These are phyloP conservation scores for Chrysosporium keratinophilum DNA, from an alignment of 2,329 filamentous ascomycete species.

Conservation along the genomic window DNA sequence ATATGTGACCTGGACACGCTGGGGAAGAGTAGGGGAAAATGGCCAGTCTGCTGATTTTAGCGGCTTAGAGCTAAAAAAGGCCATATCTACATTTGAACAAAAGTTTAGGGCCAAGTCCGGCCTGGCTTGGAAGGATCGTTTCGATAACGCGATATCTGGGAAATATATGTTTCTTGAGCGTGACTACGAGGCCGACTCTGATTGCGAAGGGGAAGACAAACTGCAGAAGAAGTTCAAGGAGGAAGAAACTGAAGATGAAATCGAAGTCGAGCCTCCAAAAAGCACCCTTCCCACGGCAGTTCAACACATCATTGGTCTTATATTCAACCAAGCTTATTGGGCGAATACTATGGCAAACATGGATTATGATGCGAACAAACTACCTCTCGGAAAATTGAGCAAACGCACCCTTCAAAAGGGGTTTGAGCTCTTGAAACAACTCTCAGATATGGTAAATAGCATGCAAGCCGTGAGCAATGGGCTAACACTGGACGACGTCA, in stretches of 20 bases:
- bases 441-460: constrained; percentile 54
- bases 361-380: constrained; percentile 49
- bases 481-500: constrained; percentile 50
- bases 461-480: constrained; percentile 29
- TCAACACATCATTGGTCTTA: constrained; percentile 63
- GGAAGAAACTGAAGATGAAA: constrained; percentile 23
- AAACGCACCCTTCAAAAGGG: constrained; percentile 65
- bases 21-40: constrained; percentile 60
- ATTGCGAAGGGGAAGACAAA: constrained; percentile 36
- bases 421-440: constrained; percentile 65
- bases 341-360: constrained; percentile 41
- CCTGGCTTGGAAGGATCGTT: constrained; percentile 41
- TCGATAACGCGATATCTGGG: constrained; percentile 41
- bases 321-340: constrained; percentile 71
- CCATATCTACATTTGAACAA: constrained; percentile 40
- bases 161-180: constrained; percentile 72
- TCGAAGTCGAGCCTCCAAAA: constrained; percentile 35
- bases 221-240: constrained; percentile 21
- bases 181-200: constrained; percentile 55
- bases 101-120: constrained; percentile 51
- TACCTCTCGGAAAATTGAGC: constrained; percentile 75
- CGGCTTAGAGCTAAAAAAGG: constrained; percentile 29
- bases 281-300: constrained; percentile 52
- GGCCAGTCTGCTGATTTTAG: constrained; percentile 39
- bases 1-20: constrained; percentile 62